Base-by-base conservation (phyloP, 2,329 filamentous ascomycete genomes). In the Diaporthe ampelina region DNA sequence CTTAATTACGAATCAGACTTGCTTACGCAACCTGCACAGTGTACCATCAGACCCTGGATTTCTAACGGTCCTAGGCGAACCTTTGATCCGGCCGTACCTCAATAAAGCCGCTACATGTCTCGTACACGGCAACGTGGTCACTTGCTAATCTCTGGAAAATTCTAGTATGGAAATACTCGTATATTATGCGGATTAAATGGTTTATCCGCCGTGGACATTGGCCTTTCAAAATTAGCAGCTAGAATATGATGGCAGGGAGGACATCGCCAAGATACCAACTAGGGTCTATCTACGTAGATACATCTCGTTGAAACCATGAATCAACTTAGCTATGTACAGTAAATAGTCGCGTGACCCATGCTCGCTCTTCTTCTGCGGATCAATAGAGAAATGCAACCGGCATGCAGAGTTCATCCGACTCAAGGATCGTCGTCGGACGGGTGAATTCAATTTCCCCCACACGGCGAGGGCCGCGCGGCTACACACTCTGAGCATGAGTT, bases 11-110 rank as follows among this genome's bases (percentile, higher is more conserved):
- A 52, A 52, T 50, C 61, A 29, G 32, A 37, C 4, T 24, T 40
- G 63, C 52, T 67, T 67, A 67, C 61, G 61, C 61, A 52, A 43
- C 45, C 59, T 48, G 26, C 59, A 48, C 40, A 65, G 17, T 50
- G 43, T 19, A 35, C 26, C 11, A 35, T 35, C 26, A 50, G 11
- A 50, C 21, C 24, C 24, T 24, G 29, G 43, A 19, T 32, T 63
- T 61, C 13, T 17, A 11, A 61, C 26, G 37, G 35, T 11, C 21
- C 35, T 29, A 24, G 37, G 37, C n/a, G n/a, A 15, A 15, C 15
- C n/a, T 24, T 24, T 32, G 11, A 43, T 45, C 17, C 40, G 37
- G 35, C 35, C 13, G 8, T 21, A 35, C 29, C 29, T 37, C n/a
- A 40, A 24, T 4, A 43, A 32, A 9, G 11, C 37, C 7, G 37